Base-by-base conservation (phyloP, 345 rosid species). In the Salix viminalis region DNA sequence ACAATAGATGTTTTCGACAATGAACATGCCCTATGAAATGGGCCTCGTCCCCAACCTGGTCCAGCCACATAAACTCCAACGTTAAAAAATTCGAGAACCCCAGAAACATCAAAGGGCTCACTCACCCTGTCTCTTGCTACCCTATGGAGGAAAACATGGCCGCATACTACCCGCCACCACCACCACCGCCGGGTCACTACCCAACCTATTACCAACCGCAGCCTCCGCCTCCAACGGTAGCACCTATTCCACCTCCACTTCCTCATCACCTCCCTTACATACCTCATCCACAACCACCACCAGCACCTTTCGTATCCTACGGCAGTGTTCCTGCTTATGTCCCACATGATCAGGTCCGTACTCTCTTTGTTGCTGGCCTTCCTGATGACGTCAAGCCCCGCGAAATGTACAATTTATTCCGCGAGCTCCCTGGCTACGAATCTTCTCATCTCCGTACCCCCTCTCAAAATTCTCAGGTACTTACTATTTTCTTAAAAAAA, bases 351-450 rank as follows among this genome's bases (percentile, higher is more conserved):
- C 87, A 85, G 75, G 89, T 95, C 69, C 91, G 98, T 19, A 91
- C 97, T 21, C 92, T 93, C n/a, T 95, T 93, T 84, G 82, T 91
- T 10, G 98, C 99, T 1, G 97, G 99, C 26, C 83, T 93, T 34
- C 97, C 99, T 15, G 96, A 95, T 62, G 97, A 93, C 74, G 92
- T 93, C 19, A 90, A 90, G 89, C 86, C 92, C 2, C 91, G 97
- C 28, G 98, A 95, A 86, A 89, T 95, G 79, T 93, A 93, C 46
- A 91, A 93, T 82, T 88, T 93, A 4, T 95, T 95, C 81, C 88
- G 96, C 3, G 98, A 93, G 74, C 93, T 90, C 74, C 94, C 91
- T 1, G 98, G 99, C 72, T 95, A 89, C 71, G 96, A 90, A 70
- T 93, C 94, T 76, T 93, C 97, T 50, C 93, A 93, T 79, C 91